Conservation (phyloP, 805 yeast species). For the Metschnikowia baotianmanensis region DNA sequence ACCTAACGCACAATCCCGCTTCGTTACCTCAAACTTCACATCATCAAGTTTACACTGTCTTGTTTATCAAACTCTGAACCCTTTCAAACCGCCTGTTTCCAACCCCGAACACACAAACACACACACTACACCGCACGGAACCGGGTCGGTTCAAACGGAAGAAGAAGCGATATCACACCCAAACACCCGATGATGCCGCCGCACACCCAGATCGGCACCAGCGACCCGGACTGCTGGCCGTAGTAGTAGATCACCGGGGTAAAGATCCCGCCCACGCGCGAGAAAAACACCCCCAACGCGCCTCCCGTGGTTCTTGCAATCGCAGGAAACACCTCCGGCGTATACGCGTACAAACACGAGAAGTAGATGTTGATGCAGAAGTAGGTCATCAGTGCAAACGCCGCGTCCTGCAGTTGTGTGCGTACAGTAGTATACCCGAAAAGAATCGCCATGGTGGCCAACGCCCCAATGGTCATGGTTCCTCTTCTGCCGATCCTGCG, state of each 20-base stretch:
- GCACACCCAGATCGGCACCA: constrained; percentile 35
- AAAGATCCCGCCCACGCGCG: constrained; percentile 30
- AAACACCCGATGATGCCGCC: constrained; percentile 32
- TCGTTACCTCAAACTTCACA: too few species aligned
- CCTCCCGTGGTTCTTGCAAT: constrained; percentile 36
- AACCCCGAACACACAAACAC: not conserved
- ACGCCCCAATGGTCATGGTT: constrained; percentile 39
- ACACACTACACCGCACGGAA: constrained; percentile 23
- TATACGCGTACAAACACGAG: constrained; percentile 23
- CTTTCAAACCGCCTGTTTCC: not conserved
- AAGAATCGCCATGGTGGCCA: constrained; percentile 21
- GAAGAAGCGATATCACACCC: constrained; percentile 30
- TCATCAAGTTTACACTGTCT: too few species aligned
- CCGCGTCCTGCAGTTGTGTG: constrained; percentile 20
- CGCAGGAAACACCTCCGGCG: constrained; percentile 37
- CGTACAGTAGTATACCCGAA: constrained; percentile 23
- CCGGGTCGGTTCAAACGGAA: constrained; percentile 36
- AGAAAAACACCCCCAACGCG: constrained; percentile 30
- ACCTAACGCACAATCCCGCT: too few species aligned
- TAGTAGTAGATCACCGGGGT: constrained; percentile 34
- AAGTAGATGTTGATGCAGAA: constrained; percentile 23
- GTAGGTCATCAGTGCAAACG: constrained; percentile 19
- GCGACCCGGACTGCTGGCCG: constrained; percentile 14
- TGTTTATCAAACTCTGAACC: too few species aligned
- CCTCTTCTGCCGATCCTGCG: constrained; percentile 54